Percentiles rank a stretch among this genome's conserved stretches.
These are phyloP conservation scores for Atkinsonella texensis DNA, from an alignment of 2,329 filamentous ascomycete genomes.

Conservation along the genomic window DNA sequence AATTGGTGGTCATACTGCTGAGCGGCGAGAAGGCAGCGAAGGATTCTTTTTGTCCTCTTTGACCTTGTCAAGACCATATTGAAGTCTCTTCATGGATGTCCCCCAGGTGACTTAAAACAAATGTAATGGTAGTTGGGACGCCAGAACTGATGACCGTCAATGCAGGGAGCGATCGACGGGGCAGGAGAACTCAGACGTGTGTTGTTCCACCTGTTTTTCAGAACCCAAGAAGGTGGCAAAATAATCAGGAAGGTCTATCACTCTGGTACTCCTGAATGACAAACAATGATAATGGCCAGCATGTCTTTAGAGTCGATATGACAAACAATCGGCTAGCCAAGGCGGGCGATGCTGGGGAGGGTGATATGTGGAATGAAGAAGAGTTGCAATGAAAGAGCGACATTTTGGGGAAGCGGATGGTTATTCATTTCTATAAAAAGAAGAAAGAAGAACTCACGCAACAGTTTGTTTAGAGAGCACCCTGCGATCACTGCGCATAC, in stretches of 20 bases:
- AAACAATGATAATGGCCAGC: conserved; percentile 7
- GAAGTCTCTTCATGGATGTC: conserved; percentile 3
- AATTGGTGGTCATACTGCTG: conserved; percentile 28
- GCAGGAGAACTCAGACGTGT: not conserved
- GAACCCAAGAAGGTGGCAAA: not conserved
- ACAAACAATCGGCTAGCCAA: conserved; percentile 6
- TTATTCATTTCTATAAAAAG: not conserved
- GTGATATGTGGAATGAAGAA: conserved; percentile 2
- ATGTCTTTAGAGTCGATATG: conserved; percentile 6
- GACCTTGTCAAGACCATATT: conserved; percentile 16
- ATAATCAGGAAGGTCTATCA: not conserved
- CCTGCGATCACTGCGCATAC: conserved; percentile 28
- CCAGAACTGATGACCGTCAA: not conserved
- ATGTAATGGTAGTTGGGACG: not conserved
- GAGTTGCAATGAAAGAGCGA: not conserved
- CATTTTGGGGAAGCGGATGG: not conserved
- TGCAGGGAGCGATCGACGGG: not conserved
- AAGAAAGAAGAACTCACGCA: conserved; percentile 18
- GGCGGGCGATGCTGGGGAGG: conserved; percentile 5
- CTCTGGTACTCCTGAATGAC: not conserved
- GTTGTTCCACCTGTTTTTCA: not conserved
- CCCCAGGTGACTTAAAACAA: not conserved
- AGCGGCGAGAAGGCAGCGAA: conserved; percentile 17
- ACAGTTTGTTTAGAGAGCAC: conserved; percentile 18
- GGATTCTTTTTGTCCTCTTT: conserved; percentile 23